These are phyloP conservation scores for Patellaria atrata DNA, from an alignment of 495 filamentous ascomycete genomes.

Conservation along the genomic window DNA sequence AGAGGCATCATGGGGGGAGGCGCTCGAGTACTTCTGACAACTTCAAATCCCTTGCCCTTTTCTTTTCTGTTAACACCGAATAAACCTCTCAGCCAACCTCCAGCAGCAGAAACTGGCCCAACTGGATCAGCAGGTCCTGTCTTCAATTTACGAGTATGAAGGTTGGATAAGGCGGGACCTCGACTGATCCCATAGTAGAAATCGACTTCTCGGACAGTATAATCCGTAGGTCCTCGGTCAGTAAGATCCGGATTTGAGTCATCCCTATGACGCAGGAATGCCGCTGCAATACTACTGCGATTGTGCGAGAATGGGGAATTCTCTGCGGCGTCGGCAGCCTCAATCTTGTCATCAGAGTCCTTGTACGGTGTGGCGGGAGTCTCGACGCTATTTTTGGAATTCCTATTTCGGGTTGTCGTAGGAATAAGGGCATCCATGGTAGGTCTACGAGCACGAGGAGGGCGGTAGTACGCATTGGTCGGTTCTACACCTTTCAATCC, in stretches of 20 bases:
- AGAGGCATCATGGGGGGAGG: slow-evolving; percentile 32
- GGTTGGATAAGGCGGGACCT: slow-evolving; percentile 73
- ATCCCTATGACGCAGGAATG: slow-evolving; percentile 31
- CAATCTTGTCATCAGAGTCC: slow-evolving; percentile 23
- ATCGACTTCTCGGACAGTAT: slow-evolving; percentile 82
- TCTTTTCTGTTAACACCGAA: slow-evolving; percentile 76
- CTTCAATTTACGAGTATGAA: slow-evolving; percentile 66
- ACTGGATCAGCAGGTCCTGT: slow-evolving; percentile 94
- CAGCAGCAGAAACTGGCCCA: slow-evolving; percentile 70
- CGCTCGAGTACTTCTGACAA: slow-evolving; percentile 69
- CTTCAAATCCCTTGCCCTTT: slow-evolving; percentile 87
- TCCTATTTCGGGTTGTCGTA: slow-evolving; percentile 27
- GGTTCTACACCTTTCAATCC: slow-evolving; percentile 12
- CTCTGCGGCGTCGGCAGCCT: slow-evolving; percentile 31
- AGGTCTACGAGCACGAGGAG: slow-evolving; percentile 52
- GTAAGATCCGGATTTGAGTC: slow-evolving; percentile 34
- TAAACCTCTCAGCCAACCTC: slow-evolving; percentile 67
- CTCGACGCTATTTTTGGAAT: slow-evolving; percentile 39
- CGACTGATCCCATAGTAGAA: slow-evolving; percentile 80
- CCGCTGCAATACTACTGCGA: slow-evolving; percentile 30
- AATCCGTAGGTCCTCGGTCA: slow-evolving; percentile 54
- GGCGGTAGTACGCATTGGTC: slow-evolving; percentile 55
- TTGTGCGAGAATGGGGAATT: slow-evolving; percentile 40
- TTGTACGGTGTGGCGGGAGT: slow-evolving; percentile 36
- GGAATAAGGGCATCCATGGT: slow-evolving; percentile 37